Percentiles rank a stretch among this genome's conserved stretches.
These are phyloP conservation scores for Prunus yedoensis DNA, from an alignment of 331 rosid species.

Conservation along the genomic window DNA sequence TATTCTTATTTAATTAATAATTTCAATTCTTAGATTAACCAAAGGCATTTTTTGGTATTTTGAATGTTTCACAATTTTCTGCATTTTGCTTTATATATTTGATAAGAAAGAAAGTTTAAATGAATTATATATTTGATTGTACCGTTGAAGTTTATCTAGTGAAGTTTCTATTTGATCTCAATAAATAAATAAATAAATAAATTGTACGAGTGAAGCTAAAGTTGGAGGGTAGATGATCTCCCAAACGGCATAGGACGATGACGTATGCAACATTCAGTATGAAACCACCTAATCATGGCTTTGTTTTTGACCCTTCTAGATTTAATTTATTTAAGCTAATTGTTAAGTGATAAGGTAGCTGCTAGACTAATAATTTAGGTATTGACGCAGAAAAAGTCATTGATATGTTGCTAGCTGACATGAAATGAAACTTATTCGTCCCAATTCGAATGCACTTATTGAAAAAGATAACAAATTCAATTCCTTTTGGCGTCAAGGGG, in stretches of 20 bases:
- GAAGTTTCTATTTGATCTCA: too few relatives aligned
- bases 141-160: too few relatives aligned
- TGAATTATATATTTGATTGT: too few relatives aligned
- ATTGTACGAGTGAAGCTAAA: too few relatives aligned
- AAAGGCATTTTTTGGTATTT: too few relatives aligned
- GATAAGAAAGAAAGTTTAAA: too few relatives aligned
- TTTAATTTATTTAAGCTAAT: too few relatives aligned
- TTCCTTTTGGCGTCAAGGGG: background rate
- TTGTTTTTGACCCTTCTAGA: background rate
- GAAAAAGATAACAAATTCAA: background rate
- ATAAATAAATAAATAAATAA: too few relatives aligned
- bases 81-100: fast-evolving
- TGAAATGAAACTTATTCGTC: background rate
- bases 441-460: background rate
- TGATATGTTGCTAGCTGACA: constrained; percentile 4
- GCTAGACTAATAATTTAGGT: background rate
- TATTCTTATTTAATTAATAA: too few relatives aligned
- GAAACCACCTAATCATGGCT: constrained; percentile 4
- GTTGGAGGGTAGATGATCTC: background rate
- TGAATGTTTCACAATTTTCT: too few relatives aligned
- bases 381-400: background rate
- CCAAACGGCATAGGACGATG: background rate
- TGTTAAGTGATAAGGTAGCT: constrained; percentile 1
- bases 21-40: too few relatives aligned
- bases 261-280: background rate